These are phyloP conservation scores for Coemansia sp. DNA, from an alignment of 192 early-diverging fungal species.

Conservation along the genomic window DNA sequence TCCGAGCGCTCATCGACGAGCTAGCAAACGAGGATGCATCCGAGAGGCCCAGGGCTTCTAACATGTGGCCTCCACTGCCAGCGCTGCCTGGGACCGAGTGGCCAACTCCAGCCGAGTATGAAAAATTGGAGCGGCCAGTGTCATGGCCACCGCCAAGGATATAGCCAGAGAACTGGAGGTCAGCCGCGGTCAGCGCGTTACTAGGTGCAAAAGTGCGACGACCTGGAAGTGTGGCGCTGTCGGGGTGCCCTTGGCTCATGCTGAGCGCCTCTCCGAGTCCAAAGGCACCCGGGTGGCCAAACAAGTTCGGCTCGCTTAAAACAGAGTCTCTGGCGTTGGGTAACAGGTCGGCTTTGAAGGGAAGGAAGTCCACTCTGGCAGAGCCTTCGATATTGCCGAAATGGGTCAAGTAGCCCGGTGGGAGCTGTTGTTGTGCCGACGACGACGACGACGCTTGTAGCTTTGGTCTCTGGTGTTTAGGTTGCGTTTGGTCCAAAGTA, in stretches of 20 bases:
- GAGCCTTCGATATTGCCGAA: background rate
- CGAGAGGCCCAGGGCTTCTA: constrained; percentile 1
- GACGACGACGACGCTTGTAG: background rate
- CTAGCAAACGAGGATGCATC: constrained; percentile 1
- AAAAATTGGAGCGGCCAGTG: constrained; percentile 4
- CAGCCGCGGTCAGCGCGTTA: constrained; percentile 32
- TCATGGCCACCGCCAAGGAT: constrained; percentile 30
- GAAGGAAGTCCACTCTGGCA: background rate
- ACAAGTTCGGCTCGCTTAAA: background rate
- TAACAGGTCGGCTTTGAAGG: background rate
- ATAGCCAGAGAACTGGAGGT: constrained; percentile 49
- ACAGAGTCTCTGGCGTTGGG: background rate
- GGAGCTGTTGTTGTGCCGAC: background rate
- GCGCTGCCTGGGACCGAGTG: background rate
- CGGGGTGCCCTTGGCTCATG: constrained; percentile 9
- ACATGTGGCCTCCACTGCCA: background rate
- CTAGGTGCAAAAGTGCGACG: constrained; percentile 14
- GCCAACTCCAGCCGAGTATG: background rate
- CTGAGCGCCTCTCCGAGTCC: constrained; percentile 13
- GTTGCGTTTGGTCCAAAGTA: background rate
- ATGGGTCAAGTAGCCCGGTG: background rate
- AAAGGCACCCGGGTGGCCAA: constrained; percentile 6
- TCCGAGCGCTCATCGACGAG: constrained; percentile 5
- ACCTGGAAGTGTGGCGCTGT: constrained; percentile 8
- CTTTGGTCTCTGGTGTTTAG: background rate